Conservation (phyloP, 768 basidiomycete species). For the Phylloporus sp. region DNA sequence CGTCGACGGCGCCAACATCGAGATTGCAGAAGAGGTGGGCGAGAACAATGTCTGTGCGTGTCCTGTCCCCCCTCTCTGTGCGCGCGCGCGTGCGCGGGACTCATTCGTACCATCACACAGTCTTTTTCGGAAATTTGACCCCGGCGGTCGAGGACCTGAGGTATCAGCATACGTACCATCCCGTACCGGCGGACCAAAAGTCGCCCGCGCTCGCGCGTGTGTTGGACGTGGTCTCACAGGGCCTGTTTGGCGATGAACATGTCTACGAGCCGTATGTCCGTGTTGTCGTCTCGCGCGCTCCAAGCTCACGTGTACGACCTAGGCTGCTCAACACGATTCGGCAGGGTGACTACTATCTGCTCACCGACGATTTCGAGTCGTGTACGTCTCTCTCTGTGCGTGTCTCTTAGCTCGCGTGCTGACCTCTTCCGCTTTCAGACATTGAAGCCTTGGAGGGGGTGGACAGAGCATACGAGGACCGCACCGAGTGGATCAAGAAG, state of each 20-base stretch:
- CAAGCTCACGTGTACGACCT: constrained; percentile 16
- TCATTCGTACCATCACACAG: constrained; percentile 36
- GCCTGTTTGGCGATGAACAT: constrained; percentile 73
- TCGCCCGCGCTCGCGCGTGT: constrained; percentile 80
- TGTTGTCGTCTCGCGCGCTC: background rate
- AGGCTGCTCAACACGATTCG: constrained; percentile 74
- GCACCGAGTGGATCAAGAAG: constrained; percentile 88
- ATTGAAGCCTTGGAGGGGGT: constrained; percentile 82
- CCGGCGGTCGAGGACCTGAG: constrained; percentile 85
- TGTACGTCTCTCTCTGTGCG: constrained; percentile 45
- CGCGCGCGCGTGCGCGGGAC: background rate
- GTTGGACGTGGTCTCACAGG: constrained; percentile 68
- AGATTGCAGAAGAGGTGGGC: constrained; percentile 95
- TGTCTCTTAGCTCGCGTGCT: background rate
- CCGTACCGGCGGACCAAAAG: constrained; percentile 75
- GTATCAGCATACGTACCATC: constrained; percentile 81
- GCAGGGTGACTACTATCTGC: constrained; percentile 72
- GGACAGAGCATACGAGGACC: constrained; percentile 83
- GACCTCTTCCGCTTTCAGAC: constrained; percentile 40
- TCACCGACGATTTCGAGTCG: constrained; percentile 93
- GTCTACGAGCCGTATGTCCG: constrained; percentile 83
- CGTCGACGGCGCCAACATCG: constrained; percentile 94
- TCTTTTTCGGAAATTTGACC: constrained; percentile 89
- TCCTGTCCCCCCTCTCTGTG: constrained; percentile 1
- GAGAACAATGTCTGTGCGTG: constrained; percentile 87